phyloP scores from a whole-genome alignment of 1,284 basidiomycete genomes.

The Moesziomyces globuligerus region DNA sequence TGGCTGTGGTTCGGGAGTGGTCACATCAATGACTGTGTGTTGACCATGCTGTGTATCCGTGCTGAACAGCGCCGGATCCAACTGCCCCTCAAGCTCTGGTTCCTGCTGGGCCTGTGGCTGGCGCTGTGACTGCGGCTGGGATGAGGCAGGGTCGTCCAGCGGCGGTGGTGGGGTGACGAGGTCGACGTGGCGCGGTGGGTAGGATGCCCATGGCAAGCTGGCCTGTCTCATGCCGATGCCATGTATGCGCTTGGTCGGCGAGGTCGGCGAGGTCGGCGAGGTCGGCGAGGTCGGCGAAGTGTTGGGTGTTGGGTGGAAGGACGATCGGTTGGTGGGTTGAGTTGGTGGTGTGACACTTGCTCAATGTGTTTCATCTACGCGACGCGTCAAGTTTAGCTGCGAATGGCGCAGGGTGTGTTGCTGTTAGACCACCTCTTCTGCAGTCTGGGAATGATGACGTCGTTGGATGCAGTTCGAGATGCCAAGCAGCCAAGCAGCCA shows the following conservation, averaged over 20 bases:
- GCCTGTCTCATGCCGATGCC: conserved; percentile 37
- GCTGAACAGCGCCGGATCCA: conserved; percentile 12
- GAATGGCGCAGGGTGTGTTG: too few species aligned
- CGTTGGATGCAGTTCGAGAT: too few species aligned
- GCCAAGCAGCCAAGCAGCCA: too few species aligned
- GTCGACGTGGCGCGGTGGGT: neutral
- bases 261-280: neutral
- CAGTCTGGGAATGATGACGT: too few species aligned
- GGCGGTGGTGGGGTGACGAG: too few species aligned
- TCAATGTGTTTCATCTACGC: conserved; percentile 1
- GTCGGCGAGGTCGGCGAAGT: neutral
- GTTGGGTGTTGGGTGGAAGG: neutral
- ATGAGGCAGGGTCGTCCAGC: too few species aligned
- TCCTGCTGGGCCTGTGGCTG: too few species aligned
- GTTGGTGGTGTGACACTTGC: too few species aligned
- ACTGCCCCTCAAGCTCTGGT: neutral
- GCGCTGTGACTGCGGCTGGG: neutral
- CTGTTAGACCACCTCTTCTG: neutral
- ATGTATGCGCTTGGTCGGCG: conserved; percentile 3
- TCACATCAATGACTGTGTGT: neutral
- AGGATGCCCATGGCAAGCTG: conserved; percentile 35
- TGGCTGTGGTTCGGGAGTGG: conserved; percentile 6
- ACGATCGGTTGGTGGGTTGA: neutral
- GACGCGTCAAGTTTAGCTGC: neutral
- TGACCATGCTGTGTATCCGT: conserved; percentile 9